Evolutionary conservation across 225 moss, liverwort and hornwort species (phyloP).

Genomic region (Polytrichum commune): DNA sequence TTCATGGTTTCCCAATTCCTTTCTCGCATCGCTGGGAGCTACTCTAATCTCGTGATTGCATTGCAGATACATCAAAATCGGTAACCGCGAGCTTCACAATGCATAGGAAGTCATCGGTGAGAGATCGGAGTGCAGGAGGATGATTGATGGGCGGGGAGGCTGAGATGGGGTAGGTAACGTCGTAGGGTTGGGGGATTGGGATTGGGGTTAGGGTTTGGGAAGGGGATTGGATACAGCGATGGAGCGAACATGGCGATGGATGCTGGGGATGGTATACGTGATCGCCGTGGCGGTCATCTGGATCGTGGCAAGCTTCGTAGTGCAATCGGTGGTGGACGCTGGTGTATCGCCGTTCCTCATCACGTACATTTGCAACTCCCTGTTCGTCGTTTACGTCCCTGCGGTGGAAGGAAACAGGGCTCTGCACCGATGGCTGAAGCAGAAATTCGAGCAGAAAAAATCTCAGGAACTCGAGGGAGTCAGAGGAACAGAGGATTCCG

Average conservation of each 20-base stretch:
- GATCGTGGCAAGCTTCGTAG: slow-evolving; percentile 86
- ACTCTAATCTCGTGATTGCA: too few relatives aligned
- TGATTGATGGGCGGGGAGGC: too few relatives aligned
- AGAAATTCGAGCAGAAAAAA: slow-evolving; percentile 9
- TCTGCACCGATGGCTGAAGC: slow-evolving; percentile 22
- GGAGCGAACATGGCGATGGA: slow-evolving; percentile 74
- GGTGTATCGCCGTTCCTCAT: slow-evolving; percentile 87
- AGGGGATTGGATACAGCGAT: slow-evolving; percentile 3
- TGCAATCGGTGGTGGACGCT: slow-evolving; percentile 65
- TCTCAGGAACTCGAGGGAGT: not conserved
- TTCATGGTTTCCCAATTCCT: too few relatives aligned
- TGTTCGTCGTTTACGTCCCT: slow-evolving; percentile 82
- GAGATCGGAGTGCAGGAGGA: too few relatives aligned
- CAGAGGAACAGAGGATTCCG: not conserved
- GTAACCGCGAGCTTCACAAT: too few relatives aligned
- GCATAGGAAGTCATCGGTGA: too few relatives aligned
- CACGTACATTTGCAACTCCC: slow-evolving; percentile 91
- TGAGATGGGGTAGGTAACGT: too few relatives aligned
- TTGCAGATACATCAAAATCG: too few relatives aligned
- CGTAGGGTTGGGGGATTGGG: not conserved
- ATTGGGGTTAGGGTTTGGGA: not conserved
- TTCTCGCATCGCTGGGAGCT: too few relatives aligned
- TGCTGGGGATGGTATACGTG: slow-evolving; percentile 69
- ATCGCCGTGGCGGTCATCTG: slow-evolving; percentile 82
- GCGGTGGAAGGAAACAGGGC: slow-evolving; percentile 40